phyloP scores from a whole-genome alignment of 2,329 filamentous ascomycete genomes.

The Lasiodiplodia gonubiensis region DNA sequence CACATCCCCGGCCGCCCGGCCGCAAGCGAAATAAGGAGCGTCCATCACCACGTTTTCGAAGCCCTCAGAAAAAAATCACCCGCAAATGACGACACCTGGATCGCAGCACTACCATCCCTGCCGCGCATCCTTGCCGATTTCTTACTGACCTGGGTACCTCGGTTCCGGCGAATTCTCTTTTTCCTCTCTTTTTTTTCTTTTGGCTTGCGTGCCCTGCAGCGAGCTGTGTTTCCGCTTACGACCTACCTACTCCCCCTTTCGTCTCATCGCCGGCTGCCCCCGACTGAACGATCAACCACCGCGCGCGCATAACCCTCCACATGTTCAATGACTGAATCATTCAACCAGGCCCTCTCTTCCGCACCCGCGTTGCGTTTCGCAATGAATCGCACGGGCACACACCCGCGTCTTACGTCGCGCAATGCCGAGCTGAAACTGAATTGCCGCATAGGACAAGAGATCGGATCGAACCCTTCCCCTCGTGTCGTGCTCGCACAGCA shows the following conservation, averaged over 20 bases:
- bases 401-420: slow-evolving; percentile 15
- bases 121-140: slow-evolving; percentile 18
- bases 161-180: slow-evolving; percentile 16
- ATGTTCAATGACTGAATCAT: slow-evolving; percentile 10
- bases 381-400: slow-evolving; percentile 14
- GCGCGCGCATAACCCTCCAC: slow-evolving; percentile 2
- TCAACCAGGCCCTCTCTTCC: slow-evolving; percentile 7
- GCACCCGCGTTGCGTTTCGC: slow-evolving; percentile 15
- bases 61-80: slow-evolving; percentile 1
- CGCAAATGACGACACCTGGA: slow-evolving; percentile 23
- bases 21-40: slow-evolving; percentile 25
- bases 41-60: slow-evolving; percentile 24
- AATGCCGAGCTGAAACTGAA: slow-evolving; percentile 21
- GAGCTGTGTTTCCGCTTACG: slow-evolving; percentile 17
- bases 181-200: neutral
- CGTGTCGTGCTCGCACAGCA: neutral
- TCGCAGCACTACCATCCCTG: slow-evolving; percentile 20
- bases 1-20: slow-evolving; percentile 23
- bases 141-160: slow-evolving; percentile 4
- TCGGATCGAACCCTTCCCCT: slow-evolving; percentile 1
- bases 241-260: slow-evolving; percentile 13
- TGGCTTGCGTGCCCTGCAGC: slow-evolving; percentile 22
- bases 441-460: slow-evolving; percentile 7
- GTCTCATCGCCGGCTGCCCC: neutral
- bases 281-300: slow-evolving; percentile 5